A percentile compares a stretch with the other conserved stretches of the same genome.
Evolutionary conservation across 345 rosid genomes (phyloP).

Genomic region (Acer campestre): DNA sequence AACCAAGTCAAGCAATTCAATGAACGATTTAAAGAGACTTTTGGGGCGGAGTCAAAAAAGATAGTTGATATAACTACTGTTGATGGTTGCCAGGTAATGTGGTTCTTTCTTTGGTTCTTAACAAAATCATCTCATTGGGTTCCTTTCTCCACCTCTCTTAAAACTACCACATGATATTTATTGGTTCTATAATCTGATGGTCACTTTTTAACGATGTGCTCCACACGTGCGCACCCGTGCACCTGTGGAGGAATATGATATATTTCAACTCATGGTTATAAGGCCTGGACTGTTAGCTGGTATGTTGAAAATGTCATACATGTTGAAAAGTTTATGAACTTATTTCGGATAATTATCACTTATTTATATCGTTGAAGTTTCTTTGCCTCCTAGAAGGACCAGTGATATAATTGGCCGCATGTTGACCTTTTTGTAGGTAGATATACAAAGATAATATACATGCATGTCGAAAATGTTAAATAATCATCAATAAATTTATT

Average conservation of each 20-base stretch:
- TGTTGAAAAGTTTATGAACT: neutral
- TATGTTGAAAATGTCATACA: neutral
- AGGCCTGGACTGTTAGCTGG: no score
- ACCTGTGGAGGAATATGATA: no score
- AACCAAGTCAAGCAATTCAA: slow-evolving; percentile 89
- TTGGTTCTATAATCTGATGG: slow-evolving; percentile 4
- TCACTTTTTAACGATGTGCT: neutral
- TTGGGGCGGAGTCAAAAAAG: slow-evolving; percentile 16
- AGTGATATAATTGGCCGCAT: neutral
- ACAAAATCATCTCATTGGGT: neutral
- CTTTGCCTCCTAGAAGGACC: neutral
- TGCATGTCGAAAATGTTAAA: neutral
- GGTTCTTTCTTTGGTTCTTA: neutral
- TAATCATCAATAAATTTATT: neutral
- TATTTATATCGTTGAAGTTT: no score
- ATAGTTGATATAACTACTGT: slow-evolving; percentile 82
- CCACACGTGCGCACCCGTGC: no score
- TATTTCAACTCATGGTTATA: no score
- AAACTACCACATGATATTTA: neutral
- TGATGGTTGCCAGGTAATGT: slow-evolving; percentile 93
- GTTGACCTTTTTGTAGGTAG: no score
- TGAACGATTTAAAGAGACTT: slow-evolving; percentile 71
- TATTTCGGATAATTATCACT: no score
- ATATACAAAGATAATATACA: neutral
- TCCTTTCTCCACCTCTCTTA: neutral